Base-by-base conservation (phyloP, 2,329 filamentous ascomycete species). In the Pseudogymnoascus pannorum region DNA sequence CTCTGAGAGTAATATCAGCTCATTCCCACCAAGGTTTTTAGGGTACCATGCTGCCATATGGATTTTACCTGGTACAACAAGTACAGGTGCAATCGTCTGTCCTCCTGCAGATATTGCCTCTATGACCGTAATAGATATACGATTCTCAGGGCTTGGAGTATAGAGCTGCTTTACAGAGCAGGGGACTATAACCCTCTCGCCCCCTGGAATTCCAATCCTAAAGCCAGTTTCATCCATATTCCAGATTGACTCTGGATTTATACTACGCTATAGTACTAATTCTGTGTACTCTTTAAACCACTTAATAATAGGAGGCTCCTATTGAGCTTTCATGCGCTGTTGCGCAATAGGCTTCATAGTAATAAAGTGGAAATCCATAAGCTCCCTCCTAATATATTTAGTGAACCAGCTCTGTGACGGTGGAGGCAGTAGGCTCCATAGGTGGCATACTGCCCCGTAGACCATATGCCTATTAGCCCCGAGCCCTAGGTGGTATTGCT, bases 171-270 rank as follows among this genome's bases (percentile, higher is more conserved):
- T 38, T 14, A 18, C 22, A 8, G 22, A 6, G 12, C 22, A 5
- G 4, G 18, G 18, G 7, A 54, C 18, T 8, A 54, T 54, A 54
- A 54, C 44, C 29, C 29, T 20, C 29, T 54, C 44, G 4, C 44
- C 18, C 5, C 12, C 20, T 54, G 18, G 22, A 3, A 54, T 22
- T 24, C 18, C 29, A 54, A 54, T 20, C 29, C 18, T 14, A 54
- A 54, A 54, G 14, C 44, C 18, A 24, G 18, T 54, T 54, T 54
- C 44, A 54, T 54, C 44, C 20, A 54, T 54, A 54, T 54, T 54
- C 22, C 29, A 54, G 18, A 54, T 54, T 24, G 22, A 24, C 22
- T 54, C 22, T 20, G 12, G 22, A 4, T 16, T n/a, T 14, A 54
- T 26, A 12, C 20, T 7, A 16, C 20, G 22, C 8, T 54, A 6